Evolutionary conservation across 805 yeast genomes (phyloP).

Genomic region (Candida glaebosa): DNA sequence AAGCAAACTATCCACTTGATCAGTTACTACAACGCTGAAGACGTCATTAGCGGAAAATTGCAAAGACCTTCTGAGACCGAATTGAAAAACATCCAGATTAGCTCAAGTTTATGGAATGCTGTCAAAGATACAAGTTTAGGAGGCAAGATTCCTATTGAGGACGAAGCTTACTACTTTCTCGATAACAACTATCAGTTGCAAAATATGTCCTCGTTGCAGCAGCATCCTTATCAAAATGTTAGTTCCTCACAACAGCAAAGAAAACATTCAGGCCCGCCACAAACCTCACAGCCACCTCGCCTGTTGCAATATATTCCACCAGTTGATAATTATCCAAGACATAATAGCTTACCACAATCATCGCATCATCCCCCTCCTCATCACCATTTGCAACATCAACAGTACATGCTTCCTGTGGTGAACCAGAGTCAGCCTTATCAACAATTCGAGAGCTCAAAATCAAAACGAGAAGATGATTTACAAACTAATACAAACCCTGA

Average conservation of each 20-base stretch:
- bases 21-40: conserved; percentile 74
- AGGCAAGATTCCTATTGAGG: conserved; percentile 48
- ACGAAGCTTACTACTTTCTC: conserved; percentile 47
- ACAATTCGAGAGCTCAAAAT: conserved; percentile 6
- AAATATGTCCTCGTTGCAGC: conserved; percentile 31
- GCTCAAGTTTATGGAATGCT: conserved; percentile 50
- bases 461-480: conserved; percentile 14
- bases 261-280: conserved; percentile 3
- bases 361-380: conserved; percentile 8
- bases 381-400: conserved; percentile 10
- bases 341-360: conserved; percentile 9
- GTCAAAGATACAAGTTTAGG: conserved; percentile 59
- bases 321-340: conserved; percentile 7
- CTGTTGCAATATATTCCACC: conserved; percentile 1
- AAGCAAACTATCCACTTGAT: conserved; percentile 65
- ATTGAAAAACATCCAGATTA: conserved; percentile 48
- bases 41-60: conserved; percentile 59
- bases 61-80: conserved; percentile 55
- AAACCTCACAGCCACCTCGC: conserved; percentile 9
- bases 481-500: conserved; percentile 10
- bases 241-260: conserved; percentile 7
- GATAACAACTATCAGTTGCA: conserved; percentile 43
- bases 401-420: conserved; percentile 11
- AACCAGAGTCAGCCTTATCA: conserved; percentile 5
- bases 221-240: conserved; percentile 11